Evolutionary conservation across 2,329 filamentous ascomycete genomes (phyloP), one percentile per base, ranked within the genome.

Genomic region (Talaromyces marneffei): DNA sequence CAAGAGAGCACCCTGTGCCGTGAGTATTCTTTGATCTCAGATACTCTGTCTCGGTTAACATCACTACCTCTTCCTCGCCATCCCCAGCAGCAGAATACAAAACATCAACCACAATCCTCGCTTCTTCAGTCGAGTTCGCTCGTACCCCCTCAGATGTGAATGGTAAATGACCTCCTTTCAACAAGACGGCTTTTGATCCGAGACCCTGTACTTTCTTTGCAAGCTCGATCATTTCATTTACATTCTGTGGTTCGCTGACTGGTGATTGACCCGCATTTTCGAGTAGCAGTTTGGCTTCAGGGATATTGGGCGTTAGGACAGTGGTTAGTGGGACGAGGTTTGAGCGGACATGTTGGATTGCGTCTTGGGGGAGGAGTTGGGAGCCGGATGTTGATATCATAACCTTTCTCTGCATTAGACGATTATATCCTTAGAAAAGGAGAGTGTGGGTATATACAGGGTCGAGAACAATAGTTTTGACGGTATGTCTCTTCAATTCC

Each of bases 131-230:
- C 0, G 73, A 77, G 48, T 76, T 79, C 0, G 90, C 87, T 0
- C 83, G 82, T 5, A 79, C 80, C 23, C 85, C 80, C 53, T 88
- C 83, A 55, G 79, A 81, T 4, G 82, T 86, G 65, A 97, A 83
- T 1, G 93, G 92, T n/a, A 88, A 75, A 76, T 97, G 94, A 0
- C 93, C 93, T 44, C 93, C 93, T 75, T 97, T 97, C 62, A 97
- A 80, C 9, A 97, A 82, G 31, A 97, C 89, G 78, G 88, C 92
- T 65, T 84, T 83, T 0, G 92, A 87, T 0, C 92, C 92, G 0
- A 96, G 78, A 1, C 75, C 72, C 40, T 86, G 84, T 7, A 96
- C 80, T 12, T 78, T 77, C 64, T 83, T 85, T 0, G 89, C 91
- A 35, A 96, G 80, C 0, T 75, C 70, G 66, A 91, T 85, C 42